Evolutionary conservation across 2,329 filamentous ascomycete genomes (phyloP), one percentile per base, ranked within the genome.

Genomic region (Talaromyces pinophilus): DNA sequence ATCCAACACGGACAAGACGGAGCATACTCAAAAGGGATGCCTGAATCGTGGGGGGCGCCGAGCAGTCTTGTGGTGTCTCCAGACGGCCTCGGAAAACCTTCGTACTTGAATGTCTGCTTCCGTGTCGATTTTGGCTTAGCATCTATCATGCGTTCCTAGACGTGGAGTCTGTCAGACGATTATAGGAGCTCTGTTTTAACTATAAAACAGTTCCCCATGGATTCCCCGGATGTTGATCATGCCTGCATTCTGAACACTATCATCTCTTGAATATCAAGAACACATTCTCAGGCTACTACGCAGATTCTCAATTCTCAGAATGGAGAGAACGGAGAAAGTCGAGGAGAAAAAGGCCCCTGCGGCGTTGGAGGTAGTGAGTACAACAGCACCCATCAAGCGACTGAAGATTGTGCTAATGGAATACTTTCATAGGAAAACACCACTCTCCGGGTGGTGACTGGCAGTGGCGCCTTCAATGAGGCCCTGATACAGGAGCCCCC

Each of bases 401-500:
- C 30, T 35, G n/a, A 30, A 38, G 1, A 22, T 55, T 35, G 52
- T 55, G 30, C 8, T 35, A 38, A 55, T 35, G 8, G n/a, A 25
- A 8, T 30, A 17, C 25, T 38, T 7, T 22, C 25, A 54, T 28
- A 65, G 63, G 63, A 65, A n/a, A 40, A 54, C 44, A 38, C 57
- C 25, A 42, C 42, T n/a, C 8, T 65, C 55, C 55, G 38, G 5
- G 57, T 57, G 5, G 44, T 65, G 46, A 22, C 57, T 54, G 63
- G 63, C 44, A 65, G 55, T 17, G 55, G 46, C 42, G 57, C 54
- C 28, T 65, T 50, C 46, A 65, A 65, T 13, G 63, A 65, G 46
- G 63, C 63, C n/a, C 4, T 46, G 42, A 54, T 65, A n/a, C 55
- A 60, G 55, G 63, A 65, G 30, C 63, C 63, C 7, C 63, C 63